Base-by-base conservation (phyloP, 805 yeast genomes). In the Wickerhamiella brachini region DNA sequence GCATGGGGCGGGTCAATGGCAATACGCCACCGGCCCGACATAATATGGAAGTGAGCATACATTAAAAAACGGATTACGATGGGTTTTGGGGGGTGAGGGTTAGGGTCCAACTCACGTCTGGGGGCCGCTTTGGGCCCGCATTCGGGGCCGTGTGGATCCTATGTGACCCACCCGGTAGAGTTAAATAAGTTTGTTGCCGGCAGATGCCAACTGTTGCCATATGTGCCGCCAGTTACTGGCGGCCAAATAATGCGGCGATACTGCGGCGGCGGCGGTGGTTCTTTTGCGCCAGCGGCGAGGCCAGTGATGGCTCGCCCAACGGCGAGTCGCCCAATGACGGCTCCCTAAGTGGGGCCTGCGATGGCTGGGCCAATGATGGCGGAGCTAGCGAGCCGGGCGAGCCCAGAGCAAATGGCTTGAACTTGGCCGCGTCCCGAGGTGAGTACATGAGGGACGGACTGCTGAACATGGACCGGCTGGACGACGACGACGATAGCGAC, bases 251-350 rank as follows among this genome's bases (percentile, higher is more conserved):
- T 3, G 41, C 43, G 21, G 41, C 38, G 26, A 45, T 20, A 24
- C 48, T 45, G 26, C 31, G 42, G n/a, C 48, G 48, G 6, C 48
- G 48, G 29, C 39, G 48, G 48, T 45, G 48, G 31, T 21, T 37
- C 26, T 8, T 24, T 8, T 24, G 26, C 5, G 26, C 8, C 15
- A 5, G 38, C 8, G 45, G 17, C n/a, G n/a, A n/a, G 5, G 31
- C 17, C 20, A 20, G 38, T 2, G 38, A n/a, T 18, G 18, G 18
- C 41, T 7, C 3, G 12, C 15, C 15, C 34, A 12, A 7, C 34
- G 12, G n/a, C n/a, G n/a, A n/a, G n/a, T n/a, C n/a, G n/a, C n/a
- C n/a, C n/a, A n/a, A n/a, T n/a, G n/a, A n/a, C n/a, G n/a, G n/a
- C n/a, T n/a, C n/a, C n/a, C n/a, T n/a, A n/a, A n/a, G 38, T 21